phyloP scores from a whole-genome alignment of 208 protist genomes.

The Crithidia thermophila region DNA sequence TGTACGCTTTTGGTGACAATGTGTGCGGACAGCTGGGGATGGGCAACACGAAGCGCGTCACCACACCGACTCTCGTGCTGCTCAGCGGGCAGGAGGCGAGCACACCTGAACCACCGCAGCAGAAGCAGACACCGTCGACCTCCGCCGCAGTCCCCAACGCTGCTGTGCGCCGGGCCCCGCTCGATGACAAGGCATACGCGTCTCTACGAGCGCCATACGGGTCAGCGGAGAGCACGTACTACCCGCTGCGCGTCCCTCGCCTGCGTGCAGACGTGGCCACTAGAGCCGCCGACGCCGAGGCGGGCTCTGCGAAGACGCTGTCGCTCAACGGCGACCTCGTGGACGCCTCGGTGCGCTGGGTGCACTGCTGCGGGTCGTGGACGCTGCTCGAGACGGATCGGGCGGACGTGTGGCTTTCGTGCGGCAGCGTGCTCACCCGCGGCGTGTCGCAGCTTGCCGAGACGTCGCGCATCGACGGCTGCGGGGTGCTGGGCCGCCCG shows the following conservation, averaged over 20 bases:
- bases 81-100: not conserved
- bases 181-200: conserved; percentile 61
- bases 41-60: conserved; percentile 51
- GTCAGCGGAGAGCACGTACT: conserved; percentile 63
- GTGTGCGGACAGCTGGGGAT: conserved; percentile 77
- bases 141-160: not conserved
- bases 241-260: conserved; percentile 68
- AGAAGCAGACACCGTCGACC: not conserved
- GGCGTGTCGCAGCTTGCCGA: conserved; percentile 21
- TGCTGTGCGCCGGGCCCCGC: conserved; percentile 5
- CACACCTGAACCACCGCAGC: not conserved
- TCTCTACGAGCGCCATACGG: conserved; percentile 66
- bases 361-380: conserved; percentile 44
- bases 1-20: conserved; percentile 87
- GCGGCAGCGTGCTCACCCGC: conserved; percentile 52
- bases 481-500: conserved; percentile 45
- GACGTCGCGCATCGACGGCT: conserved; percentile 41
- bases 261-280: conserved; percentile 44
- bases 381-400: conserved; percentile 42
- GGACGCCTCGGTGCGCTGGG: conserved; percentile 29
- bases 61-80: conserved; percentile 16
- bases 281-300: conserved; percentile 25
- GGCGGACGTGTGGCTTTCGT: conserved; percentile 42
- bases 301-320: conserved; percentile 20
- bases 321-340: not conserved